Percentiles rank a stretch among this genome's conserved stretches.
Conservation (phyloP, 192 early-diverging fungal species). For the Radiomyces spectabilis region DNA sequence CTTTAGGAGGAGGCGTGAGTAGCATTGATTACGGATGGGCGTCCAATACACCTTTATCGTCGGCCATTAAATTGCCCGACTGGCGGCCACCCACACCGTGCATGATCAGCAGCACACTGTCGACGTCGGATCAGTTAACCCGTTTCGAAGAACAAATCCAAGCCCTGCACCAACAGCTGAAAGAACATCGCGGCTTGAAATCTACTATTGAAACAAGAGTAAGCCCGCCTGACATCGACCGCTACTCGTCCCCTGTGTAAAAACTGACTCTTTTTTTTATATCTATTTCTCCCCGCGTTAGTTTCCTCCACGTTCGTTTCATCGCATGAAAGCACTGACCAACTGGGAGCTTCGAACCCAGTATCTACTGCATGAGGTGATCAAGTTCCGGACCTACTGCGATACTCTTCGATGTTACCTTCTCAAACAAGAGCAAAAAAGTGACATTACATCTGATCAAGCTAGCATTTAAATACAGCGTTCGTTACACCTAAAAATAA, state of each 20-base stretch:
- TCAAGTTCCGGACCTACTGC: slow-evolving; percentile 75
- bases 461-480: too few species aligned
- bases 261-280: too few species aligned
- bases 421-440: too few species aligned
- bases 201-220: slow-evolving; percentile 27
- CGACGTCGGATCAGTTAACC: slow-evolving; percentile 42
- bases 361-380: slow-evolving; percentile 67
- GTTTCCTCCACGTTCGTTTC: too few species aligned
- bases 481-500: too few species aligned
- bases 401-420: too few species aligned
- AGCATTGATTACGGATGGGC: slow-evolving; percentile 94
- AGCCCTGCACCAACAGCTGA: slow-evolving; percentile 55
- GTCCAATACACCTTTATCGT: not conserved
- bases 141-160: slow-evolving; percentile 53
- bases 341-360: slow-evolving; percentile 75
- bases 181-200: slow-evolving; percentile 50
- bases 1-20: slow-evolving; percentile 74
- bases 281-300: too few species aligned
- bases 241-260: too few species aligned
- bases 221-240: too few species aligned
- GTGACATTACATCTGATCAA: too few species aligned
- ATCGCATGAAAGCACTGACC: slow-evolving; percentile 50
- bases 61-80: slow-evolving; percentile 18
- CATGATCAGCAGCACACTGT: slow-evolving; percentile 18
- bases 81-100: slow-evolving; percentile 41